Base-by-base conservation (phyloP, 176 grass and related monocot genomes). In the Oryza nivara region DNA sequence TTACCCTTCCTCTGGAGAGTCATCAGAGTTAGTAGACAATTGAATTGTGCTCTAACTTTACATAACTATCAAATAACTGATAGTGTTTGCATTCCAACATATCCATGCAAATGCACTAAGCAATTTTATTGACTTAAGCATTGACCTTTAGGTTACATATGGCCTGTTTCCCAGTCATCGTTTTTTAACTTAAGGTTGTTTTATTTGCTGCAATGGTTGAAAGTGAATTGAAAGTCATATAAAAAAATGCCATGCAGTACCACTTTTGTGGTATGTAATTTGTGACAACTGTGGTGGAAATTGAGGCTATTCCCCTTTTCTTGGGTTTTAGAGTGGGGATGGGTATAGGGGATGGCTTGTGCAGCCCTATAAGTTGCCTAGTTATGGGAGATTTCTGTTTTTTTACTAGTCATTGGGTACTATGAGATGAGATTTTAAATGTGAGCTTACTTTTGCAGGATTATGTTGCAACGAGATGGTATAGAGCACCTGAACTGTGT, bases 401-500 rank as follows among this genome's bases (percentile, higher is more conserved):
- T 65, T 69, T 75, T 43, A 54, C n/a, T 43, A 8, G 56, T 3
- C 40, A 30, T 58, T 63, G 9, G 1, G 19, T 30, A 63, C 19
- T 72, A 3, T 35, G 13, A 70, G 38, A 72, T 74, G 38, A 66
- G 3, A 46, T 26, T 51, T 26, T 67, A 41, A 51, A 68, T 80
- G 43, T 58, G 19, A 74, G 56, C 7, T 16, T 52, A 4, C 7
- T 74, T 67, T 60, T 75, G 22, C 85, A 87, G 85, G 85, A 87
- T 56, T 87, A 87, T 35, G 85, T 87, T 23, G 85, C 85, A 75
- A 87, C 85, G 1, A 81, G 85, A 41, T 87, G 85, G 85, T 87
- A 87, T 87, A 87, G 85, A 67, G 85, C 85, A 16, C 85, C 85
- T 75, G 85, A 87, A 69, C 65, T 87, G 49, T 87, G 85, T 36